Base-by-base conservation (phyloP, 306 rosid genomes). In the Rosa persica region DNA sequence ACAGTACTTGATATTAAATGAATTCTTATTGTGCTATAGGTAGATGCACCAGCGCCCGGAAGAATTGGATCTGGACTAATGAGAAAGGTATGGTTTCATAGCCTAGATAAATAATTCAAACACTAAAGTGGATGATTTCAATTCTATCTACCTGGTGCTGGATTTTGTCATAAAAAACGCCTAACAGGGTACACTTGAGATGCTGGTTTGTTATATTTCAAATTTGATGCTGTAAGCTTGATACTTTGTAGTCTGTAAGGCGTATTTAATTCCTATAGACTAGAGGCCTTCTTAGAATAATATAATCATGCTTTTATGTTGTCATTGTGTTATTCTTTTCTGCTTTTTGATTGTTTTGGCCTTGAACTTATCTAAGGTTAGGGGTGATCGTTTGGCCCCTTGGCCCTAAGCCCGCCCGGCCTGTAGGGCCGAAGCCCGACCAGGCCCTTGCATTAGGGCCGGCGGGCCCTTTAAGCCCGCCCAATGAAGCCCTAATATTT, bases 11-110 rank as follows among this genome's bases (percentile, higher is more conserved):
- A 64, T 30, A 1, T 30, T 30, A 84, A 60, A 55, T 64, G 57
- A 27, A 44, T 81, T 85, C 61, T 79, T 39, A 80, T 81, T 78
- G 61, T 80, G 68, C 51, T 67, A 42, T 76, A 94, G 98, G 93
- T 90, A 72, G 96, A 92, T 71, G 84, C 79, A 70, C 92, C 98
- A 36, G 81, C 75, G 76, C 57, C 93, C 19, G 13, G 83, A 67
- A 90, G 97, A 89, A 0, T 67, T 34, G 98, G 93, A 81, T 92
- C 98, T 4, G 97, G 94, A 81, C 77, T 86, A 19, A 71, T 86
- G 74, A 89, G 97, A 89, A 94, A 94, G 97, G 98, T 94, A 70
- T 6, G 16, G 3, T 54, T 58, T 42, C 30, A 42, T 55, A 42
- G 60, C 70, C 38, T 27, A 61, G 3, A 17, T 5, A 61, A 6